Percentiles rank a stretch among this genome's conserved stretches.
phyloP scores from a whole-genome alignment of 1,284 basidiomycete genomes.

The Ustilago crameri region DNA sequence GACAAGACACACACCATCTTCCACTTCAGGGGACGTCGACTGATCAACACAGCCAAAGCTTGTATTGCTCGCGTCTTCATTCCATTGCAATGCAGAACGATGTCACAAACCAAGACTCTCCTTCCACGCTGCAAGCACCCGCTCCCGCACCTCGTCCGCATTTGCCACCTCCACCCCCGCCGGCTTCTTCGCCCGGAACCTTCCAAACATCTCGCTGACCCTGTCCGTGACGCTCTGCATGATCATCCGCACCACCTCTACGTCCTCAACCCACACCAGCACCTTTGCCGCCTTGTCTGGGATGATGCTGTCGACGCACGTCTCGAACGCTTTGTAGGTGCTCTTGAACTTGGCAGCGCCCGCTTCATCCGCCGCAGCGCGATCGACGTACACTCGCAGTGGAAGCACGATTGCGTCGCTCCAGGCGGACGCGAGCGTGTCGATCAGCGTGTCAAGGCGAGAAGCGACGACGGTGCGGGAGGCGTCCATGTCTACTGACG shows the following conservation, averaged over 20 bases:
- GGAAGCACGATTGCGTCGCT: constrained; percentile 30
- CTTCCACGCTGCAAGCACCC: constrained; percentile 15
- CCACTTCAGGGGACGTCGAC: too few relatives aligned
- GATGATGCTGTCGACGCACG: constrained; percentile 34
- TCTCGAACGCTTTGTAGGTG: constrained; percentile 36
- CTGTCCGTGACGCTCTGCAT: constrained; percentile 3
- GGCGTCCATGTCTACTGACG: constrained; percentile 22
- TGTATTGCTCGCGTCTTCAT: too few relatives aligned
- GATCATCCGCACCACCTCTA: constrained; percentile 27
- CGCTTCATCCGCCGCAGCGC: constrained; percentile 5
- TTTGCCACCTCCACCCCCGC: constrained; percentile 1
- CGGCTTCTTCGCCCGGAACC: constrained; percentile 10
- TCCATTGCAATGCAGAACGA: too few relatives aligned
- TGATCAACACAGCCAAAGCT: too few relatives aligned
- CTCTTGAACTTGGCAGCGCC: constrained; percentile 15
- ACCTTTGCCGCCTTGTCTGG: constrained; percentile 27
- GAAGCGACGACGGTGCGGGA: constrained; percentile 7
- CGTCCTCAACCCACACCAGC: constrained; percentile 35
- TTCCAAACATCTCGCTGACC: constrained; percentile 7
- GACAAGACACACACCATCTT: too few relatives aligned
- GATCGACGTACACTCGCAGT: constrained; percentile 36
- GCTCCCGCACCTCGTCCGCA: constrained; percentile 5
- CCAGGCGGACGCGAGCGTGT: constrained; percentile 19
- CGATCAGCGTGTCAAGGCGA: constrained; percentile 11
- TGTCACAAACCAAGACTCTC: background rate